A percentile compares a stretch with the other conserved stretches of the same genome.
Conservation (phyloP, 2,329 filamentous ascomycete species). For the Penicillium italicum region DNA sequence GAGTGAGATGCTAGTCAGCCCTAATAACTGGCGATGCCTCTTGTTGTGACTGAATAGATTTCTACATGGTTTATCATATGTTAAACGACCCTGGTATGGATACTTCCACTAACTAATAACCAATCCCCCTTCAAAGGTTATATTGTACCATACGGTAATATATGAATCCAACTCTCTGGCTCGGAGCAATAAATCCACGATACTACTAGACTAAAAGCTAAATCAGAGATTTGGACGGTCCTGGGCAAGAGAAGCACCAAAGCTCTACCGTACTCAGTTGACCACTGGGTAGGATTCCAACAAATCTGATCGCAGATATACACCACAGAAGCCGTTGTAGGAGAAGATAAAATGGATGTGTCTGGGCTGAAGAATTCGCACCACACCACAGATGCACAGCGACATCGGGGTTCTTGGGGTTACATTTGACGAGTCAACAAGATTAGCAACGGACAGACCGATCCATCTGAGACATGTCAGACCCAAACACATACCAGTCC, state of each 20-base stretch:
- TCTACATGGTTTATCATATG: too few relatives aligned
- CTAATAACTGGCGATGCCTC: too few relatives aligned
- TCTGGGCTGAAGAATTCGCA: background rate
- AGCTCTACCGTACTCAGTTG: background rate
- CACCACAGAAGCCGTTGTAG: background rate
- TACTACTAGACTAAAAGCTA: background rate
- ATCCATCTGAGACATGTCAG: conserved; percentile 1
- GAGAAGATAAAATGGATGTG: background rate
- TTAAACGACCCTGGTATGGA: background rate
- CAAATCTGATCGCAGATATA: background rate
- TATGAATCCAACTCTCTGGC: background rate
- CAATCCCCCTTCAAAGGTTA: background rate
- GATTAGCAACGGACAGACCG: background rate
- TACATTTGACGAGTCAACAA: background rate
- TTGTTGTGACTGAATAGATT: background rate
- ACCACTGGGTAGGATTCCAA: background rate
- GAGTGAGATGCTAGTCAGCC: background rate
- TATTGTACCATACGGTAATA: background rate
- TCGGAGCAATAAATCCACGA: background rate
- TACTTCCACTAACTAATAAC: background rate
- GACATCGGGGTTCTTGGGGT: background rate
- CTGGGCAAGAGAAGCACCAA: background rate
- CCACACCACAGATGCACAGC: too few relatives aligned
- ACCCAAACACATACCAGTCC: background rate
- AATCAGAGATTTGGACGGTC: background rate